Evolutionary conservation across 345 rosid genomes (phyloP), one percentile per base, ranked within the genome.

Genomic region (Mallotus nudiflorus): DNA sequence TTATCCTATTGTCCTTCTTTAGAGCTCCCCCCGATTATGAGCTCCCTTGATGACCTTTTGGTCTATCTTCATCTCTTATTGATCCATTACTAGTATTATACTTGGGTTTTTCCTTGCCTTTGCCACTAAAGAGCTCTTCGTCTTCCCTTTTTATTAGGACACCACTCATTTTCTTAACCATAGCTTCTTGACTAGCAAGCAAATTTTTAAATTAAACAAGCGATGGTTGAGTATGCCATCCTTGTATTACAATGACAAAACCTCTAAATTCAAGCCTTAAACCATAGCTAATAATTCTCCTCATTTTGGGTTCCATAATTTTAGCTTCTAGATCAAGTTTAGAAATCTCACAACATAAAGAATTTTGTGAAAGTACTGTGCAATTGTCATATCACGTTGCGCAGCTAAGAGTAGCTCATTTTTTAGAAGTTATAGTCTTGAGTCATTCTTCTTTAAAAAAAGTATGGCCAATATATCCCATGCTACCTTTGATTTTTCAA

Each of bases 141-240:
- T 35, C 48, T 66, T 66, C 50, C 29, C 28, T 13, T 19, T 66
- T 66, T 0, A n/a, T 0, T 20, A 33, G 40, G 9, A 15, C 27
- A 24, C 54, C 55, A 13, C 25, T 3, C 55, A 64, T 64, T 50
- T 66, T 57, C 46, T 49, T 50, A n/a, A 58, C 48, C 14, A 66
- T 1, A 4, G 48, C 69, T 51, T 66, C 48, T 22, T 66, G 13
- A 4, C 14, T n/a, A 33, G 31, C 31, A 4, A 50, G 46, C 48
- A 66, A 51, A 14, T 66, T 66, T 15, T 66, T 46, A 18, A 66
- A 51, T 10, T 51, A 46, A 18, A 66, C 46, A 66, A 51, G 69
- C 49, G 69, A 51, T 33, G 58, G 69, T 15, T 66, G 69, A 8
- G 29, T 35, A 33, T n/a, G 45, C 69, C 59, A 66, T 51, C 69